Conservation (phyloP, 2,329 filamentous ascomycete species). For the Thelonectria olida region DNA sequence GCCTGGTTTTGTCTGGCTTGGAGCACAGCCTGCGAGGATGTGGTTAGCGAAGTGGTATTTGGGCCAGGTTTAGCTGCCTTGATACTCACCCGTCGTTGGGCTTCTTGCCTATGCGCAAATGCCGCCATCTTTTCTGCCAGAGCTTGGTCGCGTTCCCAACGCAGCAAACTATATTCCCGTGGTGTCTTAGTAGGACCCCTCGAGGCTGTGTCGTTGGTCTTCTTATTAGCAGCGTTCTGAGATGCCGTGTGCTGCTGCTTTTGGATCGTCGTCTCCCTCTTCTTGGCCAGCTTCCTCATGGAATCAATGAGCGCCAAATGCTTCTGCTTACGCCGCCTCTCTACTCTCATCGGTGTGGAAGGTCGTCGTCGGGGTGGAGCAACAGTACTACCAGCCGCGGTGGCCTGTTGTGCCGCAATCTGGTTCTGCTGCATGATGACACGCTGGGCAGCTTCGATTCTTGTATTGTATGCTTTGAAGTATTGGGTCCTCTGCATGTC, state of each 20-base stretch:
- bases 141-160: conserved; percentile 84
- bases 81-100: conserved; percentile 62
- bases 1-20: conserved; percentile 59
- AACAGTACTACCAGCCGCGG: conserved; percentile 44
- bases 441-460: conserved; percentile 68
- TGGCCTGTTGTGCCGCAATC: conserved; percentile 61
- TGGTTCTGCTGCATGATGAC: conserved; percentile 64
- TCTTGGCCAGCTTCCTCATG: conserved; percentile 95
- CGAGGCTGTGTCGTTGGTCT: conserved; percentile 73
- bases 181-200: conserved; percentile 76
- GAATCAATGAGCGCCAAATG: conserved; percentile 90
- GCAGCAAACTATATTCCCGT: conserved; percentile 88
- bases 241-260: conserved; percentile 90
- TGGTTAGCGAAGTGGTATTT: conserved; percentile 38
- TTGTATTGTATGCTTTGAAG: conserved; percentile 76
- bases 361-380: conserved; percentile 68
- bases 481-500: conserved; percentile 97
- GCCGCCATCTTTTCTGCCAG: conserved; percentile 68
- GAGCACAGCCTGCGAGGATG: conserved; percentile 48
- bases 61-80: neutral
- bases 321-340: conserved; percentile 85
- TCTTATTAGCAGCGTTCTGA: conserved; percentile 81
- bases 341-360: conserved; percentile 84
- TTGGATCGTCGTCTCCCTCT: conserved; percentile 83
- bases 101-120: conserved; percentile 67